phyloP scores from a whole-genome alignment of 1,284 basidiomycete species.

The Ganoderma boninense region DNA sequence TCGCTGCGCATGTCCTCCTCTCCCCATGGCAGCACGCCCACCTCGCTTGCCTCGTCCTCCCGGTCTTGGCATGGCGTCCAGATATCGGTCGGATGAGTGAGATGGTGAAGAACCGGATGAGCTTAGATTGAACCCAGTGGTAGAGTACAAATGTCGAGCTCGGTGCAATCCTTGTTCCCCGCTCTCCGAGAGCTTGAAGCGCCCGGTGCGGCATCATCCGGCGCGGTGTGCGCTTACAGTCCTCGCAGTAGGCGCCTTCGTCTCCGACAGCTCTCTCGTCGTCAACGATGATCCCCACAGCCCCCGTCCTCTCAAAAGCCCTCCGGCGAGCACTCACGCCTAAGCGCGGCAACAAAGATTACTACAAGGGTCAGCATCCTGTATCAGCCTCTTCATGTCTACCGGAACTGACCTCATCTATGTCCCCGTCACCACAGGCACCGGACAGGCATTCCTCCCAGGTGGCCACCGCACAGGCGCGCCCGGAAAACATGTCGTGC shows the following conservation, averaged over 20 bases:
- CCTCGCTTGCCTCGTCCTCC: constrained; percentile 24
- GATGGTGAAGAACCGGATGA: neutral
- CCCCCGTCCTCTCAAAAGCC: constrained; percentile 77
- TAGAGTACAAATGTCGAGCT: neutral
- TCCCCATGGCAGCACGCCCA: constrained; percentile 17
- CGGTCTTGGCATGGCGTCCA: constrained; percentile 22
- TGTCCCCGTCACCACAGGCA: constrained; percentile 57
- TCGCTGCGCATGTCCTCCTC: constrained; percentile 30
- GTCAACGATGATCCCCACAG: constrained; percentile 69
- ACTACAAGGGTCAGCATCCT: constrained; percentile 81
- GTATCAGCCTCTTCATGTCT: neutral
- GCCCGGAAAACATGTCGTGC: constrained; percentile 82
- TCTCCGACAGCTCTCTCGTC: constrained; percentile 6
- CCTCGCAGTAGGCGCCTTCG: neutral
- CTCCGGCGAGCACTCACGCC: constrained; percentile 81
- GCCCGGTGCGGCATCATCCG: constrained; percentile 12
- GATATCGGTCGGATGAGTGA: neutral
- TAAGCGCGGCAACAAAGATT: constrained; percentile 92
- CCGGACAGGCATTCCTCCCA: constrained; percentile 81
- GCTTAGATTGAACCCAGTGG: neutral
- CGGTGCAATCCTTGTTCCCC: neutral
- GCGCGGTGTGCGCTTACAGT: neutral
- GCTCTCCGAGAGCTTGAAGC: neutral
- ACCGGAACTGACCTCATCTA: neutral
- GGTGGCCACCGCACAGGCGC: constrained; percentile 89